phyloP scores from a whole-genome alignment of 163 green algal species.

The Prototheca wickerhamii region DNA sequence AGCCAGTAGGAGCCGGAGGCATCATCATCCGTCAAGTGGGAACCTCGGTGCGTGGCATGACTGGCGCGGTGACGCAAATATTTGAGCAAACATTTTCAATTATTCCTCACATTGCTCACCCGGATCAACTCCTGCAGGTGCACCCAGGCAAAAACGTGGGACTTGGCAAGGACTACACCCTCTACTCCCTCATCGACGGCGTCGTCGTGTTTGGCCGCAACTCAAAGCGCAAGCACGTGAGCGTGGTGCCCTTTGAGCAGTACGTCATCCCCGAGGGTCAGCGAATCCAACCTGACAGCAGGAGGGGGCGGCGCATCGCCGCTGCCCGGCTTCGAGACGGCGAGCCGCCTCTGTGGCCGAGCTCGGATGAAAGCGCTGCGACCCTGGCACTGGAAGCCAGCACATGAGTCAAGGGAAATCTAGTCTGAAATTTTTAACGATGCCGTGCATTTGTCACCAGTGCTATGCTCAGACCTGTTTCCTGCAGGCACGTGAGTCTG shows the following conservation, averaged over 20 bases:
- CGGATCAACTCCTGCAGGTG: slow-evolving; percentile 46
- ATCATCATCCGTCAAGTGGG: slow-evolving; percentile 96
- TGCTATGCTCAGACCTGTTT: too few relatives aligned
- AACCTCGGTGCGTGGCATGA: slow-evolving; percentile 52
- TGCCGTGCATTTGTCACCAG: too few relatives aligned
- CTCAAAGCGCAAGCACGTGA: slow-evolving; percentile 19
- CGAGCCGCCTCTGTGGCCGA: too few relatives aligned
- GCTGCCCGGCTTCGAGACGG: too few relatives aligned
- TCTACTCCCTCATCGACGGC: slow-evolving; percentile 85
- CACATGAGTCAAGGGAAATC: too few relatives aligned
- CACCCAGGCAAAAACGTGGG: slow-evolving; percentile 86
- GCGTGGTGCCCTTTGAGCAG: slow-evolving; percentile 31
- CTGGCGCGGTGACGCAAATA: neutral
- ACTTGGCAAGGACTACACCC: slow-evolving; percentile 89
- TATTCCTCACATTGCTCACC: neutral
- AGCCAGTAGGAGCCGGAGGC: slow-evolving; percentile 82
- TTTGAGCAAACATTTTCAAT: neutral
- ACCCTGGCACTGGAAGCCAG: too few relatives aligned
- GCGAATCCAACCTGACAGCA: slow-evolving; percentile 15
- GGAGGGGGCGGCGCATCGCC: neutral
- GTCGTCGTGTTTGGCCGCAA: slow-evolving; percentile 89
- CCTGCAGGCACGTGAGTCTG: too few relatives aligned
- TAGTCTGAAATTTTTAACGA: too few relatives aligned
- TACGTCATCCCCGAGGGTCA: slow-evolving; percentile 43
- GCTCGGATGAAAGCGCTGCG: too few relatives aligned